Evolutionary conservation across 2,329 filamentous ascomycete species (phyloP).

Genomic region (Trichoderma atroviride): DNA sequence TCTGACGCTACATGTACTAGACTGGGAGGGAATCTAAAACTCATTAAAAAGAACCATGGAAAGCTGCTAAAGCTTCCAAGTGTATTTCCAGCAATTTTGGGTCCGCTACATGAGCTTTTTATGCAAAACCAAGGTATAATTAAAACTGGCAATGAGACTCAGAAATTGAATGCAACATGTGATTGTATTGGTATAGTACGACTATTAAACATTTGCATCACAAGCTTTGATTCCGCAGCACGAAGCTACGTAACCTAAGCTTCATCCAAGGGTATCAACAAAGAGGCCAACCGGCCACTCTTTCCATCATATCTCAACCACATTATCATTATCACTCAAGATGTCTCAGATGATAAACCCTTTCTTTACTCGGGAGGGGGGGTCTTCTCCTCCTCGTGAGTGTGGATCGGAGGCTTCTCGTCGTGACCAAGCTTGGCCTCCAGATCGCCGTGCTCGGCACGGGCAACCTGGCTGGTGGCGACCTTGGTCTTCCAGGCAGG

Average conservation of each 20-base stretch:
- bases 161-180: constrained; percentile 8
- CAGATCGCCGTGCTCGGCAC: constrained; percentile 36
- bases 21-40: too few species aligned
- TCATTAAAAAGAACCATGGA: too few species aligned
- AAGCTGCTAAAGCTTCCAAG: too few species aligned
- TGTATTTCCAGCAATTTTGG: too few species aligned
- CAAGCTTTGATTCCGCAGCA: neutral
- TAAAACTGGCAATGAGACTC: neutral
- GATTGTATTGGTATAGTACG: constrained; percentile 21
- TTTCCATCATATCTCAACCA: neutral
- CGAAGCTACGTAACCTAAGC: neutral
- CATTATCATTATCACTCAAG: neutral
- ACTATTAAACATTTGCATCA: constrained; percentile 23
- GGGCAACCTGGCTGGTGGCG: constrained; percentile 29
- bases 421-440: constrained; percentile 33
- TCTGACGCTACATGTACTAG: neutral
- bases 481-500: constrained; percentile 40
- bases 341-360: neutral
- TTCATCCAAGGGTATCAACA: constrained; percentile 22
- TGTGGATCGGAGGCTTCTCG: constrained; percentile 30
- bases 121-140: neutral
- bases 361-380: constrained; percentile 11
- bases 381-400: constrained; percentile 27
- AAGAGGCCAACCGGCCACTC: neutral
- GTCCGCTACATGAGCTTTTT: neutral